Base-by-base conservation (phyloP, 2,329 filamentous ascomycete genomes). In the Emergomyces orientalis region DNA sequence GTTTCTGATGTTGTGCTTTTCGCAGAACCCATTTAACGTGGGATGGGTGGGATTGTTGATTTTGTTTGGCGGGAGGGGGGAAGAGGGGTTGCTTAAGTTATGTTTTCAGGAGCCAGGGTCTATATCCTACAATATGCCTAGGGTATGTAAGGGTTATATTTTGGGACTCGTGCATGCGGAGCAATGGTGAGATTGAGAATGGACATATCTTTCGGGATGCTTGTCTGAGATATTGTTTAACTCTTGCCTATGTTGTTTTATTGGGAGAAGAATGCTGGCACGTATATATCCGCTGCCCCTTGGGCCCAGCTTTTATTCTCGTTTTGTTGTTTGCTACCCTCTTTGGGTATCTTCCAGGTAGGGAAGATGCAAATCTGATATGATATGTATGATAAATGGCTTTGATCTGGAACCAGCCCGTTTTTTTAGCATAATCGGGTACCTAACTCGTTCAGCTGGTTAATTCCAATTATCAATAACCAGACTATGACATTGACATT, bases 201-300 rank as follows among this genome's bases (percentile, higher is more conserved):
- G 56, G 41, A 39, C 25, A 27, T 43, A 13, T 39, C 4, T 47
- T 19, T 17, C 37, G 11, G 37, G 49, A 45, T 32, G 11, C 13
- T 32, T 47, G 57, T 47, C 41, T 34, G 39, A 59, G 41, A 59
- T n/a, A 43, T 59, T 59, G n/a, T n/a, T n/a, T n/a, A n/a, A n/a
- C n/a, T n/a, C n/a, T n/a, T n/a, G n/a, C n/a, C n/a, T n/a, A n/a
- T 30, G 8, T 11, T 14, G 25, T 5, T 2, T 25, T 4, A 25
- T 39, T 56, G 54, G 17, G 39, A 39, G 52, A 39, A 17, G 34
- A 27, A 11, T 57, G 30, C 34, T 25, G n/a, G 34, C n/a, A 41
- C 8, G 22, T 22, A 3, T 9, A 4, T 9, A 25, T 39, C 54
- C 22, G 30, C 22, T 14, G 22, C 3, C 7, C n/a, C 3, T 45